These are phyloP conservation scores for Lumnitzera littorea DNA, from an alignment of 345 rosid species.

Conservation along the genomic window DNA sequence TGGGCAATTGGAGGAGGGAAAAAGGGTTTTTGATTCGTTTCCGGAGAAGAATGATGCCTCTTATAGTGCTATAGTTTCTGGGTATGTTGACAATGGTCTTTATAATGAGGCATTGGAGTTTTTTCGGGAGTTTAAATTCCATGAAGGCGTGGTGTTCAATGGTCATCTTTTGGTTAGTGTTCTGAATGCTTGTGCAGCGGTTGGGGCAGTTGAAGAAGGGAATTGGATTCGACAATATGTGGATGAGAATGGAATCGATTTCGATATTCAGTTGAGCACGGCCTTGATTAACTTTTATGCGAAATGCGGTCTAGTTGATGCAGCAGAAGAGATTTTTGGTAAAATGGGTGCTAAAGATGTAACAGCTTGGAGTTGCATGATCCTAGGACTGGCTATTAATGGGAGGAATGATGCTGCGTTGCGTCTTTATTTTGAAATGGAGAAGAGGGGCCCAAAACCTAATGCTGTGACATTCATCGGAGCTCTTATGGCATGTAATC, in stretches of 20 bases:
- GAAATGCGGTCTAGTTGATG: conserved; percentile 17
- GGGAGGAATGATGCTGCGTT: conserved; percentile 22
- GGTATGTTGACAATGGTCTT: conserved; percentile 17
- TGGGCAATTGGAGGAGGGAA: conserved; percentile 18
- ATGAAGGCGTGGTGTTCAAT: not conserved
- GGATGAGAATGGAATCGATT: conserved; percentile 11
- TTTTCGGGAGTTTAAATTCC: conserved; percentile 19
- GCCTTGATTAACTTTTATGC: conserved; percentile 25
- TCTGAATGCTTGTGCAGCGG: conserved; percentile 22
- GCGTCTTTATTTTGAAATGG: conserved; percentile 19
- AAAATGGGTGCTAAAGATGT: conserved; percentile 24
- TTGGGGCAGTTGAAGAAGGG: conserved; percentile 27
- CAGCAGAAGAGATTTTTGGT: conserved; percentile 18
- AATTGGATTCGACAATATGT: conserved; percentile 20
- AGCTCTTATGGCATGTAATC: conserved; percentile 28
- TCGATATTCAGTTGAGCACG: conserved; percentile 20
- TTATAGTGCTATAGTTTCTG: conserved; percentile 28
- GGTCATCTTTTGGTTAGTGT: conserved; percentile 27
- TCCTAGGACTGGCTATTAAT: conserved; percentile 22
- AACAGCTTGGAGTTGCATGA: conserved; percentile 28
- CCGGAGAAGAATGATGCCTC: conserved; percentile 21
- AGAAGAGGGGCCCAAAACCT: conserved; percentile 21
- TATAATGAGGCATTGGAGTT: conserved; percentile 23
- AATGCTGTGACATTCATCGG: conserved; percentile 26
- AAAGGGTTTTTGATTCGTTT: conserved; percentile 21